Percentiles rank a stretch among this genome's conserved stretches.
Evolutionary conservation across 805 yeast species (phyloP).

Genomic region (Suhomyces pyralidae): DNA sequence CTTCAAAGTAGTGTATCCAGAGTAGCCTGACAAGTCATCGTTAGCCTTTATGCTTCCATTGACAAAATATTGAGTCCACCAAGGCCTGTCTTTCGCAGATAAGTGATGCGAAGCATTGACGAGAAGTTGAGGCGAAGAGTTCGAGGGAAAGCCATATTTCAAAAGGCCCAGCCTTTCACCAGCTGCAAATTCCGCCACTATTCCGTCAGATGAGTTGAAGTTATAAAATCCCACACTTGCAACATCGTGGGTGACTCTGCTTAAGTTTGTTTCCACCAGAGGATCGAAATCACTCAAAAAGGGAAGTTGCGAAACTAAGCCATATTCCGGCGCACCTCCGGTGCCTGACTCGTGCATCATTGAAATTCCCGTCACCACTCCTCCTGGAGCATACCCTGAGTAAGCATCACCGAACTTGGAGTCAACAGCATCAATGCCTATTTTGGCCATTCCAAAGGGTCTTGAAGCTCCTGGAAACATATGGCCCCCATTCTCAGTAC

Average conservation of each 20-base stretch:
- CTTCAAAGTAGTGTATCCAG: conserved; percentile 20
- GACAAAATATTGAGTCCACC: conserved; percentile 32
- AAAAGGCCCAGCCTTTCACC: conserved; percentile 24
- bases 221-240: conserved; percentile 25
- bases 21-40: conserved; percentile 14
- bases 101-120: conserved; percentile 30
- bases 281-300: conserved; percentile 15
- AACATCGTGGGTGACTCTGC: conserved; percentile 15
- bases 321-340: conserved; percentile 39
- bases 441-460: conserved; percentile 38
- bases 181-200: conserved; percentile 25
- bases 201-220: conserved; percentile 16
- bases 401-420: conserved; percentile 25
- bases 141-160: conserved; percentile 18
- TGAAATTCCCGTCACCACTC: conserved; percentile 29
- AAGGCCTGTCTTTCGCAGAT: conserved; percentile 23
- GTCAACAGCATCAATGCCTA: conserved; percentile 30
- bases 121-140: conserved; percentile 14
- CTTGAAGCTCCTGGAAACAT: conserved; percentile 34
- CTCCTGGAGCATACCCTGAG: conserved; percentile 32
- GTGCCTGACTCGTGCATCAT: conserved; percentile 40
- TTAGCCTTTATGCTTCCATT: conserved; percentile 20
- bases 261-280: conserved; percentile 9
- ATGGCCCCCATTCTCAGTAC: conserved; percentile 32
- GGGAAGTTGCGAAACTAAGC: conserved; percentile 32